A percentile compares a stretch with the other conserved stretches of the same genome.
Conservation (phyloP, 2,329 filamentous ascomycete genomes). For the Colletotrichum spaethianum region DNA sequence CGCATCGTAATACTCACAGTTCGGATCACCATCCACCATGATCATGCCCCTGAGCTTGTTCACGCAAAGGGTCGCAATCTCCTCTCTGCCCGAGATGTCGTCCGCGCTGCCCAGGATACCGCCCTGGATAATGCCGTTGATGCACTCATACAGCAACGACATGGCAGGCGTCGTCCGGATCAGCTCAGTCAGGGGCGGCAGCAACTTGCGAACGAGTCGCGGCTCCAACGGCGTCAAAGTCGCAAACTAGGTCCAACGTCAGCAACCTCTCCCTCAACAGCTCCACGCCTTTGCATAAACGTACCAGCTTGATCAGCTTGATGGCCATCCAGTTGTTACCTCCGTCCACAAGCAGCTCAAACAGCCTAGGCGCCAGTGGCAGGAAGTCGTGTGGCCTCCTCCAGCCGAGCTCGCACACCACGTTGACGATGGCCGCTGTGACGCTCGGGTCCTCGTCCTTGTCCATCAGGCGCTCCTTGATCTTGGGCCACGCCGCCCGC, state of each 20-base stretch:
- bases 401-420: slow-evolving; percentile 96
- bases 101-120: slow-evolving; percentile 90
- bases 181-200: slow-evolving; percentile 91
- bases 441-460: slow-evolving; percentile 92
- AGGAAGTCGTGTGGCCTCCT: slow-evolving; percentile 93
- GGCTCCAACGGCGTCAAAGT: slow-evolving; percentile 94
- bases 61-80: slow-evolving; percentile 93
- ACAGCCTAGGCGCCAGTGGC: slow-evolving; percentile 89
- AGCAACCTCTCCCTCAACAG: background rate
- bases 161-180: slow-evolving; percentile 96
- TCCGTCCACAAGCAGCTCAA: slow-evolving; percentile 91
- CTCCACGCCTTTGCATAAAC: slow-evolving; percentile 47
- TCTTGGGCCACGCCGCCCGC: slow-evolving; percentile 94
- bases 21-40: slow-evolving; percentile 92
- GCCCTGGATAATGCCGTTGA: slow-evolving; percentile 97
- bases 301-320: slow-evolving; percentile 95
- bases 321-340: slow-evolving; percentile 99
- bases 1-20: slow-evolving; percentile 72
- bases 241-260: slow-evolving; percentile 77
- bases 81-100: slow-evolving; percentile 85
- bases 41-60: slow-evolving; percentile 95
- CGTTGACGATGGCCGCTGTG: slow-evolving; percentile 95
- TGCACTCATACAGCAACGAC: slow-evolving; percentile 98
- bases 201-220: slow-evolving; percentile 88
- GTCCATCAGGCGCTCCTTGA: slow-evolving; percentile 94